Base-by-base conservation (phyloP, 1,284 basidiomycete species). In the Acaromyces ingoldii region DNA sequence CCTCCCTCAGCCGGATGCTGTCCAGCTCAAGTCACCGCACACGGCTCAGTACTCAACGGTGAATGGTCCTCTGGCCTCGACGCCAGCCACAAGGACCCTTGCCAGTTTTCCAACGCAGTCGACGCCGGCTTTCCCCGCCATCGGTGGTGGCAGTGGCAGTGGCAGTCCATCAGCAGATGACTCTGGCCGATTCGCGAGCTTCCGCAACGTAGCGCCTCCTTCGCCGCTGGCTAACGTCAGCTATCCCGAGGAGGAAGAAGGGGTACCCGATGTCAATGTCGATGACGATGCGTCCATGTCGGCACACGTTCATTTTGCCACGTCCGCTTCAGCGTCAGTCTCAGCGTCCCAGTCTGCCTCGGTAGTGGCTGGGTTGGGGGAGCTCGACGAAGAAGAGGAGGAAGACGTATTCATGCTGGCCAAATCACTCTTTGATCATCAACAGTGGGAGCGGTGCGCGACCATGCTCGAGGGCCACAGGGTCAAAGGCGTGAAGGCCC, bases 381-480 rank as follows among this genome's bases (percentile, higher is more conserved):
- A n/a, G n/a, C n/a, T n/a, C n/a, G n/a, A n/a, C n/a, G n/a, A n/a
- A n/a, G n/a, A n/a, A 19, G 51, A 76, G 13, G 41, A 51, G 41
- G 74, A 77, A 47, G 80, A 81, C 53, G 57, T 71, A 10, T 81
- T 90, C 64, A 76, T 83, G 55, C 81, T 87, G 24, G 91, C 89
- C 1, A 85, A 85, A 58, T 79, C 83, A 6, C 86, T 85, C 65
- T 83, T 90, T 61, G 85, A 90, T 58, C 79, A 84, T 19, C 85
- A 86, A 60, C 90, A 97, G 68, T 86, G 87, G 63, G 80, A 84
- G 50, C 82, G 91, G 56, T 88, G 85, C 34, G 82, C 83, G 6
- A 77, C 83, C 24, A 47, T 66, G 34, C 58, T 74, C 0, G 66
- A 74, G 34, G 25, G 42, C 34, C 30, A 47, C 15, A 28, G 34